These are phyloP conservation scores for Brassica incana DNA, from an alignment of 345 rosid genomes.

Conservation along the genomic window DNA sequence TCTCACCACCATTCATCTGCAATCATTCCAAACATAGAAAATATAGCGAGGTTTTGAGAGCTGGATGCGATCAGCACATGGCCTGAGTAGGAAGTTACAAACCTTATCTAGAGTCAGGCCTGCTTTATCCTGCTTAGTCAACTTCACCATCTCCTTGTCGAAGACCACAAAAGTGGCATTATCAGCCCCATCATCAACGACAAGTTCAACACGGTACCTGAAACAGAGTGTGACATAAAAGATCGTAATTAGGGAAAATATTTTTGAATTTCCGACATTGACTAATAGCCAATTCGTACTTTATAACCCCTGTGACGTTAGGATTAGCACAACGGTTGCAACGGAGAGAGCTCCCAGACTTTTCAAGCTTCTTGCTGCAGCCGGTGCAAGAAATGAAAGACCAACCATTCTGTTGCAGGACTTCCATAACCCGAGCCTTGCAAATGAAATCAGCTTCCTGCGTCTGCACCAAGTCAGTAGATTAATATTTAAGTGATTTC, in stretches of 20 bases:
- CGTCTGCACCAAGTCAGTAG: not conserved
- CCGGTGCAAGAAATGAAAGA: too few species aligned
- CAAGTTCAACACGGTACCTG: not conserved
- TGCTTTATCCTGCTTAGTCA: not conserved
- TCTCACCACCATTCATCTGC: not conserved
- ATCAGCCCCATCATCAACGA: not conserved
- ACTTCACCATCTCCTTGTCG: not conserved
- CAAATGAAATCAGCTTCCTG: not conserved
- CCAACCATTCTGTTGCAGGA: too few species aligned
- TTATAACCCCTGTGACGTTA: too few species aligned
- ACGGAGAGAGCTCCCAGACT: too few species aligned
- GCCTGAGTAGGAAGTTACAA: not conserved
- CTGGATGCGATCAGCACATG: not conserved
- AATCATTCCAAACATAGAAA: not conserved
- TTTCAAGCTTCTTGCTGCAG: too few species aligned
- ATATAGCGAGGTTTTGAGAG: too few species aligned
- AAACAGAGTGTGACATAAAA: not conserved
- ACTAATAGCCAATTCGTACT: too few species aligned
- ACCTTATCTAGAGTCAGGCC: not conserved
- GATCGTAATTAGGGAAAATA: too few species aligned
- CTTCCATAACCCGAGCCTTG: not conserved
- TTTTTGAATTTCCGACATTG: too few species aligned
- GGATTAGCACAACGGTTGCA: too few species aligned
- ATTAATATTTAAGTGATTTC: too few species aligned
- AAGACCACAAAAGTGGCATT: not conserved